Base-by-base conservation (phyloP, 2,329 filamentous ascomycete genomes). In the Venturia pyrina region DNA sequence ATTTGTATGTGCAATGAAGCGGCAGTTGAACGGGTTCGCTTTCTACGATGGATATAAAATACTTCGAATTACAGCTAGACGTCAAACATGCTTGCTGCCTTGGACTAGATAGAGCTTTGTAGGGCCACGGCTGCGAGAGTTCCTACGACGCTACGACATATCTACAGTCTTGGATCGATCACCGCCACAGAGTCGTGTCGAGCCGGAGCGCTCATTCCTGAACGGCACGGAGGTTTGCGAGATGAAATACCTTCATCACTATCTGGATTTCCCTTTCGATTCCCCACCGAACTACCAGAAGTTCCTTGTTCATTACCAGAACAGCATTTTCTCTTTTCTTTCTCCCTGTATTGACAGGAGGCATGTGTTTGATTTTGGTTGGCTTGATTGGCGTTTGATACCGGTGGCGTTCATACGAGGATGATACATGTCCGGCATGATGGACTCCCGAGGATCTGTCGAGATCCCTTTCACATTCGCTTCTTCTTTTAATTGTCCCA, bases 1-100 rank as follows among this genome's bases (percentile, higher is more conserved):
- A 96, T 75, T 85, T 95, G 68, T 93, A 89, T 79, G 61, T 66
- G 28, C 65, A 66, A 28, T 66, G 64, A 66, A n/a, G 5, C 8
- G 28, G 17, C 53, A 32, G 2, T n/a, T 59, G 15, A n/a, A 59
- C 32, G 3, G 32, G 19, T 15, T 4, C 32, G 32, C 32, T 8
- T 37, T 19, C 17, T n/a, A 34, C 28, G 53, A 37, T 59, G 15
- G 28, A 59, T 37, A 59, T 24, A 37, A 15, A 32, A 59, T 37
- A 59, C 37, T 57, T 19, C 28, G 53, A 17, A 59, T 37, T 37
- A 21, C 53, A 59, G 10, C 53, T 59, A 59, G 53, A 59, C 53
- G 53, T 28, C 21, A 37, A 28, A 37, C 53, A 59, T 59, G 53
- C 11, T 59, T 37, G 13, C 53, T 37, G 15, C 37, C 32, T n/a